phyloP scores from a whole-genome alignment of 306 rosid genomes.

The Cicer bijugum region DNA sequence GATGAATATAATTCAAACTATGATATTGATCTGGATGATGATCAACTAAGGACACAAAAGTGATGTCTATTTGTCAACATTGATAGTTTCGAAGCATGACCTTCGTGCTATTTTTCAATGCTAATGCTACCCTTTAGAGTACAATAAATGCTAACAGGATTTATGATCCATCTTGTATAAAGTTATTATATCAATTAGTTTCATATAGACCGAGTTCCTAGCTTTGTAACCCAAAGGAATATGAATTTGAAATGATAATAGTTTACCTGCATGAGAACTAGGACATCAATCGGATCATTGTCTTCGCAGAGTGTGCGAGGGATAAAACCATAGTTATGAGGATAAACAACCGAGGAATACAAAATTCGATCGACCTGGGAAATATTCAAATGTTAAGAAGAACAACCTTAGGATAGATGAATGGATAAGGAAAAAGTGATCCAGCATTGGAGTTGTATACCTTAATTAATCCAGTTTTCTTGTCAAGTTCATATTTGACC shows the following conservation, averaged over 20 bases:
- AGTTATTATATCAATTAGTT: too few species aligned
- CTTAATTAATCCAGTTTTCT: slow-evolving; percentile 94
- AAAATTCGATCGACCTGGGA: slow-evolving; percentile 86
- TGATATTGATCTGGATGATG: neutral
- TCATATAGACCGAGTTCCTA: too few species aligned
- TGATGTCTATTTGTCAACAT: too few species aligned
- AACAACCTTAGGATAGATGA: neutral
- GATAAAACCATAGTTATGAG: slow-evolving; percentile 96
- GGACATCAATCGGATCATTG: slow-evolving; percentile 94
- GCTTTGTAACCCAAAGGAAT: neutral
- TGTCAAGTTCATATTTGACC: slow-evolving; percentile 96
- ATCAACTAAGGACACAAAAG: too few species aligned
- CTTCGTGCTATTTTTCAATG: too few species aligned
- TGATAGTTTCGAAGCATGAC: too few species aligned
- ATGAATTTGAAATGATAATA: slow-evolving; percentile 31
- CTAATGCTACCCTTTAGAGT: too few species aligned
- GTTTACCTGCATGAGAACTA: slow-evolving; percentile 91
- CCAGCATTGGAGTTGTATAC: slow-evolving; percentile 41
- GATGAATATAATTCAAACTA: slow-evolving; percentile 9
- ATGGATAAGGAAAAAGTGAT: slow-evolving; percentile 5
- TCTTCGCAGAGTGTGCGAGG: slow-evolving; percentile 98
- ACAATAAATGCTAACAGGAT: too few species aligned
- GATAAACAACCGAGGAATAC: slow-evolving; percentile 93
- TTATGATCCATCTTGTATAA: too few species aligned
- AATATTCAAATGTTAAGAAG: slow-evolving; percentile 44